A percentile compares a stretch with the other conserved stretches of the same genome.
These are phyloP conservation scores for Kodamaea sp. DNA, from an alignment of 1,139 yeast genomes.

Conservation along the genomic window DNA sequence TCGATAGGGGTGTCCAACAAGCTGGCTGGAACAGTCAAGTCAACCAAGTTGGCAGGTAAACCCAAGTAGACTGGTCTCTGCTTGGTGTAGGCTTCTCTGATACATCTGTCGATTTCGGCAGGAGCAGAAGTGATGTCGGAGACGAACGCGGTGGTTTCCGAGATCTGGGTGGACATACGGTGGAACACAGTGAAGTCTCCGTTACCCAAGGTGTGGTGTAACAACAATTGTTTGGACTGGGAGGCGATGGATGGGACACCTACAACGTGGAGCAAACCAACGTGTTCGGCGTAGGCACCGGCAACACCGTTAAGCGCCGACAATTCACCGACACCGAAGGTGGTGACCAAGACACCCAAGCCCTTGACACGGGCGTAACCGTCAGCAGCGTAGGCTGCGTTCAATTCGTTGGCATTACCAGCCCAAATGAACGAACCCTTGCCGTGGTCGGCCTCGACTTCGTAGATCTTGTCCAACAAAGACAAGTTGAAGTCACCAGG, in stretches of 20 bases:
- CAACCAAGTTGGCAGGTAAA: conserved; percentile 80
- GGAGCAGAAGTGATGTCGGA: conserved; percentile 67
- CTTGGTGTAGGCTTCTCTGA: conserved; percentile 66
- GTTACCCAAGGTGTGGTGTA: conserved; percentile 49
- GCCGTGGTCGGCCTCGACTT: conserved; percentile 22
- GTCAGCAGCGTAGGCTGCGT: conserved; percentile 47
- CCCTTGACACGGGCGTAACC: conserved; percentile 44
- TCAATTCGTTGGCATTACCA: conserved; percentile 46
- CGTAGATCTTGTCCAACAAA: conserved; percentile 40
- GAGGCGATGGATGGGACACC: conserved; percentile 42
- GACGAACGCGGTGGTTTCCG: conserved; percentile 64
- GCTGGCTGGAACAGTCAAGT: conserved; percentile 56
- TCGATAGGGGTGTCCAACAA: conserved; percentile 66
- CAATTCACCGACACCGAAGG: conserved; percentile 46
- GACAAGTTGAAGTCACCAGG: conserved; percentile 46
- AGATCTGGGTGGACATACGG: conserved; percentile 60
- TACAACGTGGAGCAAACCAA: conserved; percentile 42
- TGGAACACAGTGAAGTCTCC: conserved; percentile 50
- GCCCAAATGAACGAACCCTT: conserved; percentile 38
- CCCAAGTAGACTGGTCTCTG: conserved; percentile 87
- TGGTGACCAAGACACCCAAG: conserved; percentile 39
- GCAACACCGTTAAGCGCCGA: conserved; percentile 44
- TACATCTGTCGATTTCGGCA: conserved; percentile 68
- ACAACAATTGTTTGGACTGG: conserved; percentile 37
- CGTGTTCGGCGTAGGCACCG: conserved; percentile 46